phyloP scores from a whole-genome alignment of 768 basidiomycete species.

The Podaxis sp. region DNA sequence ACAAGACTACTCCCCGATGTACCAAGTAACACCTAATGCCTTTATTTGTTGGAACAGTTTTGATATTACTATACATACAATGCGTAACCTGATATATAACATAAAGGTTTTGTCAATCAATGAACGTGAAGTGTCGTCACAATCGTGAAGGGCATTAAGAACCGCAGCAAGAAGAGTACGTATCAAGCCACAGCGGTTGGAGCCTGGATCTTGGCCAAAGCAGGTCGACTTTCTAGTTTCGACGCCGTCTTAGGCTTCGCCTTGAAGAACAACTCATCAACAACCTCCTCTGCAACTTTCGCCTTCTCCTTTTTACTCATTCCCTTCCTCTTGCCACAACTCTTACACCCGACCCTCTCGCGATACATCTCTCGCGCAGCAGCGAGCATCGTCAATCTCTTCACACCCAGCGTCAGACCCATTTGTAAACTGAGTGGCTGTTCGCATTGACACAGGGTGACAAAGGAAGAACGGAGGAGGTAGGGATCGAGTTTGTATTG shows the following conservation, averaged over 20 bases:
- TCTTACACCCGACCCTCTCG: constrained; percentile 27
- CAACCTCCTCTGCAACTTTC: constrained; percentile 24
- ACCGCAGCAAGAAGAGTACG: background rate
- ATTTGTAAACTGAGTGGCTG: constrained; percentile 34
- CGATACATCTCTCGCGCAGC: constrained; percentile 32
- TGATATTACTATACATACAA: background rate
- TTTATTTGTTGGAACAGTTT: background rate
- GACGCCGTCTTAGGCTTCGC: background rate
- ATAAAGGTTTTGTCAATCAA: background rate
- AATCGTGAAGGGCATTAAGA: background rate
- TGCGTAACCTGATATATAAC: background rate
- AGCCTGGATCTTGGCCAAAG: background rate
- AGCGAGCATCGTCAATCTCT: constrained; percentile 33
- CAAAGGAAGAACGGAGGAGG: constrained; percentile 29
- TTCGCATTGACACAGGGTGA: constrained; percentile 28
- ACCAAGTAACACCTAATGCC: constrained; percentile 2
- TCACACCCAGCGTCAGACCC: constrained; percentile 31
- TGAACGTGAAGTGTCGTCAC: background rate
- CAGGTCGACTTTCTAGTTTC: background rate
- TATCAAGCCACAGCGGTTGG: background rate
- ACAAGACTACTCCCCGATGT: background rate
- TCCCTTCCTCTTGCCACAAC: constrained; percentile 22
- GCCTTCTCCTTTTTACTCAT: constrained; percentile 24
- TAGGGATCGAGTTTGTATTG: constrained; percentile 33
- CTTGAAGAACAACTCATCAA: constrained; percentile 14